These are phyloP conservation scores for Monilinia polystroma DNA, from an alignment of 2,329 filamentous ascomycete genomes.

Conservation along the genomic window DNA sequence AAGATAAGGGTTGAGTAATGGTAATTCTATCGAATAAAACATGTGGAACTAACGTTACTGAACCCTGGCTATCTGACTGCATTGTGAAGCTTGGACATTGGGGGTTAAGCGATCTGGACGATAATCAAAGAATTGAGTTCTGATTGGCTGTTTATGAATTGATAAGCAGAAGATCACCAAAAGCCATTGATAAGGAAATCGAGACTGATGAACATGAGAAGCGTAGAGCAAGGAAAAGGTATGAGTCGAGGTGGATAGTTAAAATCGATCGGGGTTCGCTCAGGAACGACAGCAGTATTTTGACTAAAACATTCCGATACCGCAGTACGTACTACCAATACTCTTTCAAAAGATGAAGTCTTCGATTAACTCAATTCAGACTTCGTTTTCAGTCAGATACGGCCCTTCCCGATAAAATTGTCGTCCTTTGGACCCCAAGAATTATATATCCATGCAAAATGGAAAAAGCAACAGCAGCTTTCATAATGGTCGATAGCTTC, in stretches of 20 bases:
- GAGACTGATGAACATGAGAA: not conserved
- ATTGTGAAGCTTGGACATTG: slow-evolving; percentile 19
- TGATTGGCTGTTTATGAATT: slow-evolving; percentile 10
- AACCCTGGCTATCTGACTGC: slow-evolving; percentile 16
- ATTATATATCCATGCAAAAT: not conserved
- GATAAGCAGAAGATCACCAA: not conserved
- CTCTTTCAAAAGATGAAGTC: not conserved
- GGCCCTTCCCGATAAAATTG: not conserved
- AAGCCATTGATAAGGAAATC: slow-evolving; percentile 17
- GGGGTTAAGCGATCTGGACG: slow-evolving; percentile 18
- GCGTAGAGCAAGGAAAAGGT: not conserved
- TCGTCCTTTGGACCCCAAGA: not conserved
- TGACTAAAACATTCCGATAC: slow-evolving; percentile 4
- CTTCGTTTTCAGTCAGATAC: slow-evolving; percentile 7
- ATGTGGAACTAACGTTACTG: slow-evolving; percentile 1
- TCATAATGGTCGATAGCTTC: slow-evolving; percentile 1
- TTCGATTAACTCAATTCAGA: not conserved
- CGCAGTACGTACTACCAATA: not conserved
- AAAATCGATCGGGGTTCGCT: not conserved
- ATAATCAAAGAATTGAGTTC: not conserved
- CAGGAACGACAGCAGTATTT: not conserved
- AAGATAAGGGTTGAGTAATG: slow-evolving; percentile 13
- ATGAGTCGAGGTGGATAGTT: too few species aligned
- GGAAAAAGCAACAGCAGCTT: not conserved
- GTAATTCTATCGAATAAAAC: slow-evolving; percentile 22